These are phyloP conservation scores for Sergeia podlipaevii DNA, from an alignment of 208 protist genomes.

Conservation along the genomic window DNA sequence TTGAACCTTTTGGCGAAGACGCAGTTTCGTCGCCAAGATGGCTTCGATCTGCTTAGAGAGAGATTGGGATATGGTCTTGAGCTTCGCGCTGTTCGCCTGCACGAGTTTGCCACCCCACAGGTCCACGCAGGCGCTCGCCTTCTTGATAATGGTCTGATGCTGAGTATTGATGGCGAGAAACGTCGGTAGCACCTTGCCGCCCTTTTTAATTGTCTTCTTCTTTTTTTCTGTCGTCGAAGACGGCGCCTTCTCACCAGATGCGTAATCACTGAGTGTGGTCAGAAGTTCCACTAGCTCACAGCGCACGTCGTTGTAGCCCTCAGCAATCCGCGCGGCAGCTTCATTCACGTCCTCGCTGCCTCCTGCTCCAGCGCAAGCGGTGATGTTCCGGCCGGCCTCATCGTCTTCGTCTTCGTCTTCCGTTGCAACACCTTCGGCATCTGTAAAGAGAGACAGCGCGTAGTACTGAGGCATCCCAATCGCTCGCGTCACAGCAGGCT, in stretches of 20 bases:
- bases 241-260: too few species aligned
- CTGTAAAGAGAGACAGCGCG: conserved; percentile 40
- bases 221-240: conserved; percentile 12
- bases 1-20: conserved; percentile 62
- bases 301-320: conserved; percentile 11
- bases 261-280: too few species aligned
- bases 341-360: not conserved
- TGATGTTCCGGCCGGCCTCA: not conserved
- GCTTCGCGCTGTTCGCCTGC: conserved; percentile 48
- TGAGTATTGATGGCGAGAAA: conserved; percentile 20
- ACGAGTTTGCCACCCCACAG: conserved; percentile 77
- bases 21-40: conserved; percentile 44
- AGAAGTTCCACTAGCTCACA: conserved; percentile 15
- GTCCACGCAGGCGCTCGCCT: conserved; percentile 47
- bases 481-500: conserved; percentile 54
- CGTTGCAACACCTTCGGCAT: not conserved
- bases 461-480: conserved; percentile 82
- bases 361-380: conserved; percentile 5
- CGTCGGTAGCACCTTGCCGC: conserved; percentile 14
- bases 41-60: conserved; percentile 71
- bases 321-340: conserved; percentile 1
- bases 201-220: conserved; percentile 16
- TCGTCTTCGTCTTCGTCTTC: conserved; percentile 6
- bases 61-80: conserved; percentile 68
- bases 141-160: conserved; percentile 38